Evolutionary conservation across 176 grass and related monocot species (phyloP).

Genomic region (Dendrocalamus sinicus): DNA sequence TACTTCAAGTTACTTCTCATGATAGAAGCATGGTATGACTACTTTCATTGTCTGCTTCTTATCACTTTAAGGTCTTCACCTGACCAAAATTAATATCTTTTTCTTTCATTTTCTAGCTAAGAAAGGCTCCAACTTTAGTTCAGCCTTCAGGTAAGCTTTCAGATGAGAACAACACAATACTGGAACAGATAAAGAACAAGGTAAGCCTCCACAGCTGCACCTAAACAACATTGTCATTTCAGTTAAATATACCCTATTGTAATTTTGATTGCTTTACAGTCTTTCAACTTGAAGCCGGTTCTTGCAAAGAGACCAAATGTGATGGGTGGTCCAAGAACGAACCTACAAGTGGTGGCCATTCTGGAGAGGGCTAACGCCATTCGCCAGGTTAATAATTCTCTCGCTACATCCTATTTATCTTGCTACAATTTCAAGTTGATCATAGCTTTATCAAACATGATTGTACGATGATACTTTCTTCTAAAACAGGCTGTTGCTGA

Average conservation of each 20-base stretch:
- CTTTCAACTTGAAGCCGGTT: constrained; percentile 82
- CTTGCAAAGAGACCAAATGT: constrained; percentile 68
- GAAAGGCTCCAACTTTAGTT: constrained; percentile 67
- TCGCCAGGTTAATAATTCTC: constrained; percentile 65
- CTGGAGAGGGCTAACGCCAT: constrained; percentile 93
- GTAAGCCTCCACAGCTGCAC: constrained; percentile 43
- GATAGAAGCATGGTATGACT: constrained; percentile 80
- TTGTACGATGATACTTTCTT: background rate
- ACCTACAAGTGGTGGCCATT: constrained; percentile 87
- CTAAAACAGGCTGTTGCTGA: constrained; percentile 80
- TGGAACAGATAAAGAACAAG: constrained; percentile 91
- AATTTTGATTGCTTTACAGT: constrained; percentile 54
- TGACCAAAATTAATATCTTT: background rate
- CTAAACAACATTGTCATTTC: background rate
- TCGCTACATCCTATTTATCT: background rate
- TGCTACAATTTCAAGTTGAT: constrained; percentile 21
- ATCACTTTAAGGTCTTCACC: constrained; percentile 19
- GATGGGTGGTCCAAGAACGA: constrained; percentile 75
- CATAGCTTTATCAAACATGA: constrained; percentile 5
- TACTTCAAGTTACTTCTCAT: constrained; percentile 74
- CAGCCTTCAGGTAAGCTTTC: constrained; percentile 60
- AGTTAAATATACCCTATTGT: constrained; percentile 11
- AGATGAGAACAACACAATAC: constrained; percentile 59
- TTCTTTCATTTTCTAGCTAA: constrained; percentile 58
- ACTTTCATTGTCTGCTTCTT: constrained; percentile 13